A percentile compares a stretch with the other conserved stretches of the same genome.
Evolutionary conservation across 2,329 filamentous ascomycete species (phyloP).

Genomic region (Cucurbitaria berberidis): DNA sequence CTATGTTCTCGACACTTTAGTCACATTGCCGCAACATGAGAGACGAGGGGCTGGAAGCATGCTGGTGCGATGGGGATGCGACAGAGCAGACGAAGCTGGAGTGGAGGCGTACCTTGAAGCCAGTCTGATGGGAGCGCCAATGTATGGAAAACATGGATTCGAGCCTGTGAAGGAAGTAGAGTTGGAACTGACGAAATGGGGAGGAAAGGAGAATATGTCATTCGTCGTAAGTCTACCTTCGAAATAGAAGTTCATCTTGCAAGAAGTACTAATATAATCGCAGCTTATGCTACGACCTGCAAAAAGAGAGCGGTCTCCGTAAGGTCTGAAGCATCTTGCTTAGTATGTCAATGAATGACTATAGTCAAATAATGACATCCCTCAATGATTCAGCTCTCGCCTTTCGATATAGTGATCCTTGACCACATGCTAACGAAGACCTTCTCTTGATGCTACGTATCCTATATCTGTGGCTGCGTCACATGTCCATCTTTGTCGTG

Average conservation of each 20-base stretch:
- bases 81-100: conserved; percentile 39
- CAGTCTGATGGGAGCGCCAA: conserved; percentile 38
- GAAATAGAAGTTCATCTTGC: background rate
- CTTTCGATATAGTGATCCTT: background rate
- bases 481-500: background rate
- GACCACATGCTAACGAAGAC: too few species aligned
- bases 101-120: conserved; percentile 44
- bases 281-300: conserved; percentile 25
- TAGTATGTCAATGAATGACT: background rate
- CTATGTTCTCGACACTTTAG: conserved; percentile 40
- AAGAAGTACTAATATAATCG: background rate
- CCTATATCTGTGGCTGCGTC: background rate
- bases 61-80: conserved; percentile 41
- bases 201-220: conserved; percentile 30
- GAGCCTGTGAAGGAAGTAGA: conserved; percentile 28
- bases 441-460: background rate
- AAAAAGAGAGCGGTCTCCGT: conserved; percentile 1
- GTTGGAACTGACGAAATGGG: conserved; percentile 41
- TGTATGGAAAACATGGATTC: conserved; percentile 45
- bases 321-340: background rate
- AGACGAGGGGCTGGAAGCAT: conserved; percentile 41
- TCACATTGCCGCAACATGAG: conserved; percentile 39
- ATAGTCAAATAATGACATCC: background rate
- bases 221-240: conserved; percentile 37
- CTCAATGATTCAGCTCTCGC: background rate